These are phyloP conservation scores for Angomonas ambiguus DNA, from an alignment of 208 protist species.

Conservation along the genomic window DNA sequence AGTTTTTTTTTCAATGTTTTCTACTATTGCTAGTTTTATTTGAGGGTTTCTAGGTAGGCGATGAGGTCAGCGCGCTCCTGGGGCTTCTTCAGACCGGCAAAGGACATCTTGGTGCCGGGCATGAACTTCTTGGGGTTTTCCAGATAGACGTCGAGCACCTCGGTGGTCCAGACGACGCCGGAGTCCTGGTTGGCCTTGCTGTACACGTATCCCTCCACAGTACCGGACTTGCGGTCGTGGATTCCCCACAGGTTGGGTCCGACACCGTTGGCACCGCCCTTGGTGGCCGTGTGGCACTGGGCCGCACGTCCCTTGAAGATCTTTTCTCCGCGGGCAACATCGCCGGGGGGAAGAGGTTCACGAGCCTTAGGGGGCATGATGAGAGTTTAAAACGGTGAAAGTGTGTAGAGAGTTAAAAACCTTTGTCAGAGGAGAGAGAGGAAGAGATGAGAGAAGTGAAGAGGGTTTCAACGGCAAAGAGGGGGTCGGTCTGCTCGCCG, in stretches of 20 bases:
- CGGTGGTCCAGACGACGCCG: slow-evolving; percentile 90
- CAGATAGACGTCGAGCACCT: slow-evolving; percentile 94
- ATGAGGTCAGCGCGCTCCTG: slow-evolving; percentile 94
- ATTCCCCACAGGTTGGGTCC: slow-evolving; percentile 92
- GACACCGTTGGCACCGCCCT: slow-evolving; percentile 89
- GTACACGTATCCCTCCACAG: slow-evolving; percentile 91
- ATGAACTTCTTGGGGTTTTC: slow-evolving; percentile 98
- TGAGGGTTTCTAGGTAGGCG: slow-evolving; percentile 88
- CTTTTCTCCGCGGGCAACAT: slow-evolving; percentile 84
- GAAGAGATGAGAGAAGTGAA: not conserved
- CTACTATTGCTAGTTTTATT: slow-evolving; percentile 11
- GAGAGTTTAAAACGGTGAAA: not conserved
- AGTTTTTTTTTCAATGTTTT: not conserved
- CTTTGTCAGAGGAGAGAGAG: not conserved
- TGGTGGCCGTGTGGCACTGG: slow-evolving; percentile 90
- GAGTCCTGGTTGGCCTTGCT: slow-evolving; percentile 93
- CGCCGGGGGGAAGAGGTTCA: slow-evolving; percentile 67
- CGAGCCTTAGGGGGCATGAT: slow-evolving; percentile 70
- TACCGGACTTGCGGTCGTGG: slow-evolving; percentile 87
- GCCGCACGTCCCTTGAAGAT: slow-evolving; percentile 93
- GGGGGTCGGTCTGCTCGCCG: too few species aligned
- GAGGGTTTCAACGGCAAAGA: not conserved
- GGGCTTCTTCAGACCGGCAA: slow-evolving; percentile 93
- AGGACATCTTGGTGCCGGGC: slow-evolving; percentile 97
- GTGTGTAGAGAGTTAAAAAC: not conserved